These are phyloP conservation scores for Rhizopogon vesiculosus DNA, from an alignment of 768 basidiomycete genomes.

Conservation along the genomic window DNA sequence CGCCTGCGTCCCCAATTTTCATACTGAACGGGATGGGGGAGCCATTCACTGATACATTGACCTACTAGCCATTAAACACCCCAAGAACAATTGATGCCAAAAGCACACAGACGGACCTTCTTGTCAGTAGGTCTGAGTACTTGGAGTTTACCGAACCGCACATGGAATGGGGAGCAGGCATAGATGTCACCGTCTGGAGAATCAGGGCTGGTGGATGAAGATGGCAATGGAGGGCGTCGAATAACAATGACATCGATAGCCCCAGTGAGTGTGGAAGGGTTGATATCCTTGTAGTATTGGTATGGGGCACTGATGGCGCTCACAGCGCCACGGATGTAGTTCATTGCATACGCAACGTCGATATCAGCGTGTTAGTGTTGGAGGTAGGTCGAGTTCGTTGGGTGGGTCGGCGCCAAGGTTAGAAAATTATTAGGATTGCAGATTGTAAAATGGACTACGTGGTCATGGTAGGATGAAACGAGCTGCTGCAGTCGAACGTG, in stretches of 20 bases:
- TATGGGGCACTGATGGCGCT: slow-evolving; percentile 82
- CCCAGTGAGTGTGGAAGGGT: slow-evolving; percentile 94
- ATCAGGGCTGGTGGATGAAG: not conserved
- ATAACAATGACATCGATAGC: slow-evolving; percentile 99
- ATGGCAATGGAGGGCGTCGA: slow-evolving; percentile 42
- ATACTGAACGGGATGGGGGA: slow-evolving; percentile 86
- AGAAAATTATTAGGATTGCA: not conserved
- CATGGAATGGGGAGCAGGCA: slow-evolving; percentile 94
- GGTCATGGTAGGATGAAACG: not conserved
- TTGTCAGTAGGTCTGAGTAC: slow-evolving; percentile 92
- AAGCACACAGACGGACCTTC: slow-evolving; percentile 47
- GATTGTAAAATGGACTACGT: not conserved
- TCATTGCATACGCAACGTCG: slow-evolving; percentile 45
- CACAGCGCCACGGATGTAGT: slow-evolving; percentile 84
- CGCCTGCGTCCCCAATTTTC: slow-evolving; percentile 99
- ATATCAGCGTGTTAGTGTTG: not conserved
- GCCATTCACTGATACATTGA: slow-evolving; percentile 86
- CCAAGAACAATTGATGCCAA: not conserved
- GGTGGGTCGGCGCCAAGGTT: not conserved
- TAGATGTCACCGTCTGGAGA: slow-evolving; percentile 57
- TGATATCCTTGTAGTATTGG: slow-evolving; percentile 91
- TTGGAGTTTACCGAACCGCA: slow-evolving; percentile 96
- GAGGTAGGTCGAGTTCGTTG: not conserved
- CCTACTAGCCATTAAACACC: slow-evolving; percentile 38
- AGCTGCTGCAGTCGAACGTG: too few species aligned